Evolutionary conservation across 2,329 filamentous ascomycete genomes (phyloP), one percentile per base, ranked within the genome.

Genomic region (Fusarium pseudograminearum): DNA sequence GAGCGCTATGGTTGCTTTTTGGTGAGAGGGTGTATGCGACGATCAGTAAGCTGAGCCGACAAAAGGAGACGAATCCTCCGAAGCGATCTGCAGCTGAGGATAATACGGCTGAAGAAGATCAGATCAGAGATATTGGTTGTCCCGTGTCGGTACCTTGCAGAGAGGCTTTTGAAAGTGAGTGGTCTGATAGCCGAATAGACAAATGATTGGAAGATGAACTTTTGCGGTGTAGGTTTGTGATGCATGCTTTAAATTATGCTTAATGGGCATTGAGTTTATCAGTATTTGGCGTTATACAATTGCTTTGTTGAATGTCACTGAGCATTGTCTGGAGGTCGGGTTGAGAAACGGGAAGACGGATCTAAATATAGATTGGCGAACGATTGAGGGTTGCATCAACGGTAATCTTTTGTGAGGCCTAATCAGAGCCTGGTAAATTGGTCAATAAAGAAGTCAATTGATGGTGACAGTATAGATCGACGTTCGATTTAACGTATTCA

Each of bases 201-300:
- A 12, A 14, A 22, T 30, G 34, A 41, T 41, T 52, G 48, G 48
- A 52, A 52, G 24, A 14, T 2, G 5, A 12, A 15, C 16, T 52
- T 52, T 28, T 40, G 24, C 4, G 11, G 33, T 52, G 34, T n/a
- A 41, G 5, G 12, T 11, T 46, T 46, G n/a, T 31, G 26, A 14
- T 31, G 33, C 4, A 9, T 30, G 28, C 28, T 52, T 51, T 52
- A 41, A 52, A 52, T 52, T 52, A 52, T 52, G 48, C 48, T 52
- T 41, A 52, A 41, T 15, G 7, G 12, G 12, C 7, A 46, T 30
- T 31, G 26, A 31, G 18, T 31, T 46, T 30, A 46, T 46, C 4
- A 26, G 16, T 9, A 9, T 45, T 46, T 10, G 11, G 34, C 28
- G 28, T 40, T 40, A 1, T 22, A 4, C 3, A 22, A 20, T 20